Evolutionary conservation across 306 rosid genomes (phyloP).

Genomic region (Sechiopsis laciniata): DNA sequence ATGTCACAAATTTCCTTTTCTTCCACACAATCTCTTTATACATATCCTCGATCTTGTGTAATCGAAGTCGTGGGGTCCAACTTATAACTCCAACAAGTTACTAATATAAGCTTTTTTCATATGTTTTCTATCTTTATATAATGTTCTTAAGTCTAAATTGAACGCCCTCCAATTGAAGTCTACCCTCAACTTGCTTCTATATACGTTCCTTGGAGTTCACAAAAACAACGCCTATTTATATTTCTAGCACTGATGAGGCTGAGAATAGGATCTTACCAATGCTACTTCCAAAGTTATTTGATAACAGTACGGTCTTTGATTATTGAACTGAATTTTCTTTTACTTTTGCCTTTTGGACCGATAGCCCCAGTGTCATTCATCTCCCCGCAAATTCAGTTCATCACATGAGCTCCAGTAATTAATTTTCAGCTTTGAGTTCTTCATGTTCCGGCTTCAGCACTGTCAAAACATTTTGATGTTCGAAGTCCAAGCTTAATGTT

Average conservation of each 20-base stretch:
- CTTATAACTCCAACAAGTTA: neutral
- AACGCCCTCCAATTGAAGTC: neutral
- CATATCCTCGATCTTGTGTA: neutral
- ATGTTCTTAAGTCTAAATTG: neutral
- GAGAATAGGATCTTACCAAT: neutral
- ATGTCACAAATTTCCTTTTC: neutral
- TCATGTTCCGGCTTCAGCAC: neutral
- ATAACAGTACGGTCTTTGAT: neutral
- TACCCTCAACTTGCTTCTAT: neutral
- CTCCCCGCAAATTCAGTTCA: neutral
- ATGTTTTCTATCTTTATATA: neutral
- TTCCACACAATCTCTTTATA: neutral
- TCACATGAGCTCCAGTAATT: neutral
- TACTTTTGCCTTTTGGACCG: neutral
- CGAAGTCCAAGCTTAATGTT: conserved; percentile 1
- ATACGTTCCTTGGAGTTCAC: neutral
- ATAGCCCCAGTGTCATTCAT: neutral
- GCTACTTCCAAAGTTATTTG: neutral
- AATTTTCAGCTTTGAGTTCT: neutral
- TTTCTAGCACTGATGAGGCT: neutral
- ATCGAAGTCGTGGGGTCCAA: neutral
- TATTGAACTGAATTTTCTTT: neutral
- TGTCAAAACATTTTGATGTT: neutral
- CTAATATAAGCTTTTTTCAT: neutral
- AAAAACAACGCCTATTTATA: neutral